Evolutionary conservation across 1,284 basidiomycete species (phyloP).

Genomic region (Cutaneotrichosporon arboriforme): DNA sequence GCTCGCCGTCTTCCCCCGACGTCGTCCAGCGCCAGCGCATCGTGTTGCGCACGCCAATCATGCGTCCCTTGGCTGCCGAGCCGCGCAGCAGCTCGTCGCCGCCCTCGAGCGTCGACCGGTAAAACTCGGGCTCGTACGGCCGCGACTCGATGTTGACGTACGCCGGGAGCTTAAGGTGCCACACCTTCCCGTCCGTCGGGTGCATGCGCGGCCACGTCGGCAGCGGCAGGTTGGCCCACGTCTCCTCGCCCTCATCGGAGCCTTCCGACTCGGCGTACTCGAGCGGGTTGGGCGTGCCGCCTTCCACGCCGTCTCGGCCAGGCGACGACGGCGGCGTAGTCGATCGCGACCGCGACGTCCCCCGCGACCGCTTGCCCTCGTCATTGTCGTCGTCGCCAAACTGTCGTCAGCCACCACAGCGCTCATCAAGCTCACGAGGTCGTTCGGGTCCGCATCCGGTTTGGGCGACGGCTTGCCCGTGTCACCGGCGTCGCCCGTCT

Average conservation of each 20-base stretch:
- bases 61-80: constrained; percentile 34
- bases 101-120: constrained; percentile 31
- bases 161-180: constrained; percentile 39
- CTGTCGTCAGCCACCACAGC: neutral
- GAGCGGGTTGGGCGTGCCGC: constrained; percentile 27
- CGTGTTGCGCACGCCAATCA: constrained; percentile 46
- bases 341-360: constrained; percentile 6
- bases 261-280: constrained; percentile 42
- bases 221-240: constrained; percentile 31
- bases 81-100: constrained; percentile 23
- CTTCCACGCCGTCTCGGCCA: too few species aligned
- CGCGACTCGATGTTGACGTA: constrained; percentile 42
- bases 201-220: constrained; percentile 37
- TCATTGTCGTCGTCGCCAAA: constrained; percentile 21
- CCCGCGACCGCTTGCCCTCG: neutral
- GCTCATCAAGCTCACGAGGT: constrained; percentile 20
- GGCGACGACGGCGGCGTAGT: neutral
- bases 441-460: neutral
- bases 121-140: constrained; percentile 42
- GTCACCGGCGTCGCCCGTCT: neutral
- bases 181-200: constrained; percentile 43
- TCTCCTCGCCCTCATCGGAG: constrained; percentile 22
- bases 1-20: constrained; percentile 29
- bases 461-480: neutral
- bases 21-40: constrained; percentile 46